Conservation (phyloP, 2,329 filamentous ascomycete species). For the Amphichorda felina region DNA sequence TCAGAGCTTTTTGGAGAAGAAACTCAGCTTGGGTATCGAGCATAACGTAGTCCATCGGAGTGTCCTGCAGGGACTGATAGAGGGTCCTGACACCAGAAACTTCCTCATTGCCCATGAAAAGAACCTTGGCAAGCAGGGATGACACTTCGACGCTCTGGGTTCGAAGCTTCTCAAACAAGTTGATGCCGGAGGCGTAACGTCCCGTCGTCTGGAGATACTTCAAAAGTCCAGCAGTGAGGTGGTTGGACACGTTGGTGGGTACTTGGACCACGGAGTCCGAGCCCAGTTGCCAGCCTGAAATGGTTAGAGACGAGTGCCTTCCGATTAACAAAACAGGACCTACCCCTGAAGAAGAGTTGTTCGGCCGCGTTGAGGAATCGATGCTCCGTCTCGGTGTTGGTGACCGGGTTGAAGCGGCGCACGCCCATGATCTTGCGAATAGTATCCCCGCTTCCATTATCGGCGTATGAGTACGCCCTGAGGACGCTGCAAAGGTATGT, state of each 20-base stretch:
- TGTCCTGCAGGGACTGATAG: slow-evolving; percentile 77
- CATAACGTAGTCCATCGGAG: slow-evolving; percentile 96
- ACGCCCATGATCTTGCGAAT: slow-evolving; percentile 98
- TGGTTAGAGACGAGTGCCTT: background rate
- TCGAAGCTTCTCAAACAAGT: slow-evolving; percentile 91
- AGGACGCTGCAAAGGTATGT: slow-evolving; percentile 94
- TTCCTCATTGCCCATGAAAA: slow-evolving; percentile 92
- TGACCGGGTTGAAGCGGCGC: slow-evolving; percentile 91
- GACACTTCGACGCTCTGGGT: slow-evolving; percentile 88
- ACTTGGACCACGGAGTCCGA: slow-evolving; percentile 97
- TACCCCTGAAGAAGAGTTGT: slow-evolving; percentile 86
- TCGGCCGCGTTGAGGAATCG: slow-evolving; percentile 91
- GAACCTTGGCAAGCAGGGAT: slow-evolving; percentile 78
- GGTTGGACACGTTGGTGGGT: slow-evolving; percentile 91
- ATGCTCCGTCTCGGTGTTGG: slow-evolving; percentile 96
- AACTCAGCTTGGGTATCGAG: slow-evolving; percentile 92
- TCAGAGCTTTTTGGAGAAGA: slow-evolving; percentile 68
- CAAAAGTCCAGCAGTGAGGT: slow-evolving; percentile 83
- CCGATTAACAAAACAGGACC: slow-evolving; percentile 6
- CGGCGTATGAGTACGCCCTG: slow-evolving; percentile 90
- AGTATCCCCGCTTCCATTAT: slow-evolving; percentile 85
- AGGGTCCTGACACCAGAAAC: slow-evolving; percentile 87
- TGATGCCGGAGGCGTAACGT: slow-evolving; percentile 88
- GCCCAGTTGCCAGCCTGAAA: slow-evolving; percentile 77
- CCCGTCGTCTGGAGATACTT: slow-evolving; percentile 95